phyloP scores from a whole-genome alignment of 1,284 basidiomycete genomes.

The Irpex sp. region DNA sequence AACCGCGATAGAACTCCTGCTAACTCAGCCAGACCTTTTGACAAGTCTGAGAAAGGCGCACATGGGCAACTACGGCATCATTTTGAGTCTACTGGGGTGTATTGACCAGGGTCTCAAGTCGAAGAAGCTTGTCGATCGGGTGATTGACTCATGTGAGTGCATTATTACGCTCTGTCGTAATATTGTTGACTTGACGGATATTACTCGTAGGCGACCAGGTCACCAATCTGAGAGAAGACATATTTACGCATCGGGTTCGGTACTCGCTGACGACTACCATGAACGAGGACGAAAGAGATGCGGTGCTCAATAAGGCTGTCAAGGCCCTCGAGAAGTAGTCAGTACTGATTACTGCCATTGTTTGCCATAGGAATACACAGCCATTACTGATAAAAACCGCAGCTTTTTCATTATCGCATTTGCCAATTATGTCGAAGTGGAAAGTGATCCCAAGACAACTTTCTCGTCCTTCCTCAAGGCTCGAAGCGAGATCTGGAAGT shows the following conservation, averaged over 20 bases:
- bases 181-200: neutral
- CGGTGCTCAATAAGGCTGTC: constrained; percentile 57
- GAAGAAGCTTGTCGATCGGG: constrained; percentile 84
- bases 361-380: neutral
- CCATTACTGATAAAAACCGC: neutral
- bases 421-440: constrained; percentile 83
- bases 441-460: constrained; percentile 60
- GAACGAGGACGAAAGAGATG: constrained; percentile 48
- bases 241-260: constrained; percentile 78
- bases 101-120: constrained; percentile 79
- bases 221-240: constrained; percentile 86
- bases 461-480: constrained; percentile 89
- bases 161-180: neutral
- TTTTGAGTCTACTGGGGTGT: constrained; percentile 86
- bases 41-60: constrained; percentile 85
- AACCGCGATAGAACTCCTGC: constrained; percentile 80
- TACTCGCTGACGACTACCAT: constrained; percentile 82
- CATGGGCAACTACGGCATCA: constrained; percentile 86
- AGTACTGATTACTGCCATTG: constrained; percentile 25
- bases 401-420: constrained; percentile 97
- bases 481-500: constrained; percentile 94
- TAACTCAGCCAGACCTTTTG: constrained; percentile 74
- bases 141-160: constrained; percentile 83
- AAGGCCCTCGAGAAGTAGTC: constrained; percentile 83
- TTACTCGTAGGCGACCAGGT: constrained; percentile 70